Evolutionary conservation across 768 basidiomycete genomes (phyloP), one percentile per base, ranked within the genome.

Genomic region (Boletus insuetus): DNA sequence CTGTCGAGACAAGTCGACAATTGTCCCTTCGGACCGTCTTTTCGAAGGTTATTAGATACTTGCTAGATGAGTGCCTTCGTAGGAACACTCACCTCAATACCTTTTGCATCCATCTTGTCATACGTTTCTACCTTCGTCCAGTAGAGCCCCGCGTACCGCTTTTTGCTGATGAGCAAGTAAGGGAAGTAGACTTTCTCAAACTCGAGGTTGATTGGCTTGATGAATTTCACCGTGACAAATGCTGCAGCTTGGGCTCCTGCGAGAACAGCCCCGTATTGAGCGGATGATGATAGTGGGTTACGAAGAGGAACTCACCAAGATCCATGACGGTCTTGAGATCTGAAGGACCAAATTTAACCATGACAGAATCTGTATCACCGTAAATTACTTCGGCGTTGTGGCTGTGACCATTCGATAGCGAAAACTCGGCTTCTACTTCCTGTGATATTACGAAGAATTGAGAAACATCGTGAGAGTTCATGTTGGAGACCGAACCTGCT

Each of bases 141-240:
- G 69, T 99, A 98, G 54, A 98, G 74, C 7, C 97, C 97, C 3
- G 97, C 97, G 72, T 99, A 99, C 43, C 97, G 86, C 74, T 99
- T 99, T 75, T 99, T 99, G 80, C 79, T 98, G 74, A 99, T 99
- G 46, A 99, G 85, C 51, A 99, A 74, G 72, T 98, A 99, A 6
- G 97, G 97, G 70, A 90, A 98, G 74, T 99, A 99, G 6, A 98
- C 95, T 70, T 99, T 98, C 69, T 99, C 97, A 73, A 99, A 99
- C 72, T 99, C 96, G 26, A 99, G 84, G 71, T 98, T 98, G 77
- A 98, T 98, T 0, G 96, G 97, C 65, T 89, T 87, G 64, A 94
- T 76, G 69, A 99, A 99, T 70, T 94, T 92, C 40, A 79, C 69
- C 0, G 97, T 94, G 17, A 99, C 96, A 16, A 91, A 79, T 16